Base-by-base conservation (phyloP, 768 basidiomycete genomes). In the Phaffia australis region DNA sequence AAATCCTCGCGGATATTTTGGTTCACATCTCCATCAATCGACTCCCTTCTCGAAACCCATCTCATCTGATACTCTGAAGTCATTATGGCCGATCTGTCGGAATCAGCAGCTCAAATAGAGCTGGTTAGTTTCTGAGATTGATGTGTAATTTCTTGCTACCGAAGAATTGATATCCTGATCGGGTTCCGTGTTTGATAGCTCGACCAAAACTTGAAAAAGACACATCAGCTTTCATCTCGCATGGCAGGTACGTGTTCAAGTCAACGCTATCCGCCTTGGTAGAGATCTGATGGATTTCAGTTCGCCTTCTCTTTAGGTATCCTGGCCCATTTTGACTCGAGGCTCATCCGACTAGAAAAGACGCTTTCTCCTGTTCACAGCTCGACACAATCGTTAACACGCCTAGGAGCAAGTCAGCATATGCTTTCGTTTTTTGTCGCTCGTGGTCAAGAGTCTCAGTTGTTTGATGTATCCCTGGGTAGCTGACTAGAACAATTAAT, bases 291-390 rank as follows among this genome's bases (percentile, higher is more conserved):
- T 2, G 29, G 6, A 8, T 47, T 8, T n/a, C 29, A 27, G 25
- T 18, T 15, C 42, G 46, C 6, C 4, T 18, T 23, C 46, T 18
- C 4, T 15, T 0, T 48, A 91, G 89, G 86, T 56, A 85, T 90
- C 71, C 80, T 92, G 59, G 84, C 86, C 69, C 89, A 86, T 71
- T 89, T 90, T 72, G 89, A 91, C 75, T 83, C 83, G 1, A 83
- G 89, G 23, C 78, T 92, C 6, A 85, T 86, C 51, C 87, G 85
- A 73, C 81, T 91, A 25, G 89, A 91, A 72, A 90, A 89, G 71
- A 86, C 88, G 1, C 89, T 92, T 62, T 74, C 87, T 18, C 89
- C 89, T 0, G 75, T 92, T n/a, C 88, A 91, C 72, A 82, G 81
- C 0, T 85, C 86, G 3, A 85, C 88, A 0, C 87, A 89, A 73